Evolutionary conservation across 2,329 filamentous ascomycete genomes (phyloP).

Genomic region (Pseudopithomyces chartarum): DNA sequence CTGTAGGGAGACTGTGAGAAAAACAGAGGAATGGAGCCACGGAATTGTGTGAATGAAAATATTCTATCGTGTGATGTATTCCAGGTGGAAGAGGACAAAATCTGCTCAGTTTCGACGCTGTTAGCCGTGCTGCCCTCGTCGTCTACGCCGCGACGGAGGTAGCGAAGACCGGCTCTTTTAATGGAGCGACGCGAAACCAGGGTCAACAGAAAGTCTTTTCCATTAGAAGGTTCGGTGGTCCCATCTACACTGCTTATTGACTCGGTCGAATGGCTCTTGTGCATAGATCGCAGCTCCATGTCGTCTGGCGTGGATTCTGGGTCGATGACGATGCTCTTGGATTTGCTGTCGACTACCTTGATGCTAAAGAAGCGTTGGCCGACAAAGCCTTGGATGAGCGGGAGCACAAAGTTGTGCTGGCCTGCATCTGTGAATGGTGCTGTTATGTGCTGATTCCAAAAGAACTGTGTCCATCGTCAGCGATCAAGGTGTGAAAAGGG

Average conservation of each 20-base stretch:
- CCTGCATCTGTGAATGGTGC: slow-evolving; percentile 75
- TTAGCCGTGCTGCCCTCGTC: slow-evolving; percentile 90
- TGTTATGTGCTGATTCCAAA: slow-evolving; percentile 86
- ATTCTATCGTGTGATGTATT: slow-evolving; percentile 61
- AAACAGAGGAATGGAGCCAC: slow-evolving; percentile 91
- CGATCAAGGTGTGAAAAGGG: neutral
- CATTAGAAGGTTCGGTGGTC: slow-evolving; percentile 31
- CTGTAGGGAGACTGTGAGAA: slow-evolving; percentile 95
- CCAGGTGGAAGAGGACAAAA: slow-evolving; percentile 76
- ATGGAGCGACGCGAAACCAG: slow-evolving; percentile 88
- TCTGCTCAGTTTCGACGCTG: slow-evolving; percentile 91
- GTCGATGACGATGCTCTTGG: slow-evolving; percentile 41
- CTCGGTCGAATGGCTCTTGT: slow-evolving; percentile 33
- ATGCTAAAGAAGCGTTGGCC: slow-evolving; percentile 83
- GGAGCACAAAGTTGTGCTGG: slow-evolving; percentile 73
- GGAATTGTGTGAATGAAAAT: slow-evolving; percentile 84
- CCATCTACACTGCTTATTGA: slow-evolving; percentile 14
- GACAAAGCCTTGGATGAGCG: slow-evolving; percentile 92
- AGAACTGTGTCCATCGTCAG: slow-evolving; percentile 60
- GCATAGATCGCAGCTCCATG: slow-evolving; percentile 40
- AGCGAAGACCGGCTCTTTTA: slow-evolving; percentile 84
- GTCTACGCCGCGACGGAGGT: slow-evolving; percentile 87
- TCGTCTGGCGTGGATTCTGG: slow-evolving; percentile 40
- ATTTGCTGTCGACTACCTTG: slow-evolving; percentile 53
- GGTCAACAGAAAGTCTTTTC: slow-evolving; percentile 74